Evolutionary conservation across 2,329 filamentous ascomycete genomes (phyloP).

Genomic region (Phyllosticta capitalensis): DNA sequence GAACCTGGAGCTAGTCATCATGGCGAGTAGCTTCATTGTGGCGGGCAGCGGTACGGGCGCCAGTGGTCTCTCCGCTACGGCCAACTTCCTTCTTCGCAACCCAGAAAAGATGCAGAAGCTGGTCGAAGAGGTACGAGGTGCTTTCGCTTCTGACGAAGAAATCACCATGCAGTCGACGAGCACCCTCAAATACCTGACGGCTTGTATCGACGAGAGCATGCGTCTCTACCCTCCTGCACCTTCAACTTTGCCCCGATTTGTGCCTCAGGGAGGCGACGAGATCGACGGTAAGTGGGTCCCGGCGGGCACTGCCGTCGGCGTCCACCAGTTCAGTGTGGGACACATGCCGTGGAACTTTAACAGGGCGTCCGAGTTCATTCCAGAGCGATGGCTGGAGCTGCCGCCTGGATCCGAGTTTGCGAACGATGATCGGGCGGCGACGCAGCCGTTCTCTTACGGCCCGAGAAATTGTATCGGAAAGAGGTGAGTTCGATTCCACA

Average conservation of each 20-base stretch:
- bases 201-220: slow-evolving; percentile 32
- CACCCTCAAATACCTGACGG: background rate
- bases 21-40: background rate
- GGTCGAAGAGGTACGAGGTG: background rate
- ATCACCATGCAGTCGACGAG: background rate
- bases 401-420: slow-evolving; percentile 16
- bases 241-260: slow-evolving; percentile 21
- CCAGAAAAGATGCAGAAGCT: slow-evolving; percentile 1
- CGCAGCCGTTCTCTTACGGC: slow-evolving; percentile 26
- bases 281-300: slow-evolving; percentile 14
- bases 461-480: slow-evolving; percentile 27
- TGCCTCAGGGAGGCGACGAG: slow-evolving; percentile 21
- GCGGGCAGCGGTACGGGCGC: background rate
- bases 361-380: slow-evolving; percentile 13
- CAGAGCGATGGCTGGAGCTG: slow-evolving; percentile 27
- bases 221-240: slow-evolving; percentile 36
- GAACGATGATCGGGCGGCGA: slow-evolving; percentile 19
- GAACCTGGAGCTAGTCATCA: background rate
- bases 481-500: slow-evolving; percentile 12
- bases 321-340: slow-evolving; percentile 13
- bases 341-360: slow-evolving; percentile 15
- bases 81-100: slow-evolving; percentile 11
- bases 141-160: slow-evolving; percentile 3
- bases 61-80: background rate
- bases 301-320: slow-evolving; percentile 19